Evolutionary conservation across 1,284 basidiomycete species (phyloP), one percentile per base, ranked within the genome.

Genomic region (Puccinia brachypodii): DNA sequence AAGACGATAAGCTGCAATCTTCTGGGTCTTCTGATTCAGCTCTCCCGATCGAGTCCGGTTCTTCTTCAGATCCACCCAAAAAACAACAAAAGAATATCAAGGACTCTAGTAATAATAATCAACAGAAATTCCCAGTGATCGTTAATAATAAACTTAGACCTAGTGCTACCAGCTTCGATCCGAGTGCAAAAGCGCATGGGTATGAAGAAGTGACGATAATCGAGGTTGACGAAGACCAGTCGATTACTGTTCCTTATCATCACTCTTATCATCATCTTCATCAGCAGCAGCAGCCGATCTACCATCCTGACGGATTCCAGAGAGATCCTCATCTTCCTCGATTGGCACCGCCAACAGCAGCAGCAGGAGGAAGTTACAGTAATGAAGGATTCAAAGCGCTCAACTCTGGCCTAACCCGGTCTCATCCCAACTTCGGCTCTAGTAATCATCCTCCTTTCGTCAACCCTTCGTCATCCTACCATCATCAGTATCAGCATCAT

Each of bases 201-300:
- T 81, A 81, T 31, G 79, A 81, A 66, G 79, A 81, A 74, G 79
- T 81, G 33, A 81, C 79, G 9, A 74, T 81, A 4, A 80, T 80
- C 42, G 77, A 72, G n/a, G 50, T 80, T 11, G 77, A 80, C 38
- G 62, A n/a, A n/a, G 31, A 80, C 22, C 74, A 76, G 25, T 60
- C 50, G 22, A 75, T 75, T n/a, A 75, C 72, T 25, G 36, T 75
- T 9, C 72, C 53, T 31, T 40, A 56, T 38, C 50, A 58, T 11
- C 11, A 31, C 25, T 25, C 58, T 25, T 28, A 14, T 11, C 38
- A 68, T 68, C 25, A 13, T 7, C 31, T 33, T 38, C 33, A 68
- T 68, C 28, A 7, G 11, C 31, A 31, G 6, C 64, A 68, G 14
- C 28, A 7, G 6, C 25, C 64, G 6, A 33, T 38, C 64, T 6